Base-by-base conservation (phyloP, 768 basidiomycete species). In the Psilocybe subaeruginosa region DNA sequence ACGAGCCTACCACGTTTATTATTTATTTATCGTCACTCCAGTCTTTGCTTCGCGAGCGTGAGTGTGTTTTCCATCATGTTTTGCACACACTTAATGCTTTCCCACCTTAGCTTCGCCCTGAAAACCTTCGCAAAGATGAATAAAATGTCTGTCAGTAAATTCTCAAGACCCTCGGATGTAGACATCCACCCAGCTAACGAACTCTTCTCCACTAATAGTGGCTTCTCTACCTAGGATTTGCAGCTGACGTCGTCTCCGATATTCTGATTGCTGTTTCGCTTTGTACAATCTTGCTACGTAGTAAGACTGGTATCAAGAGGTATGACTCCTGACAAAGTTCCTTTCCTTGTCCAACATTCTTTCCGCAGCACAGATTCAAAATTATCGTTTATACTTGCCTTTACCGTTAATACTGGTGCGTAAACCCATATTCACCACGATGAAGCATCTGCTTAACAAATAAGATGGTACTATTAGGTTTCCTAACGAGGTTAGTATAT, bases 251-350 rank as follows among this genome's bases (percentile, higher is more conserved):
- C n/a, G 47, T 56, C 8, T 62, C 58, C 9, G 67, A 66, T 45
- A 54, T 50, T 31, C 46, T 64, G 23, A 61, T 68, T 43, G 67
- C 67, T 19, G 60, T 54, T 16, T 64, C 67, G 8, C 47, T 68
- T 2, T 68, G 67, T 31, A 56, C 58, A 2, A 58, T 65, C 14
- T 58, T 68, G 23, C 11, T 64, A 1, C 49, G 58, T 29, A 68
- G 60, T 19, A 57, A 64, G 4, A 68, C 64, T 7, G 64, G 67
- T 14, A 60, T 68, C 56, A 64, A 64, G 37, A 41, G 56, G 67
- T 68, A 39, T 6, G 23, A 23, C 23, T 23, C 23, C 23, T 23
- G 23, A 23, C 23, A 23, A 23, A 23, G 23, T 9, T 27, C 16
- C 33, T 43, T 31, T 7, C 16, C 3, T 16, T 8, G 9, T 37